A percentile compares a stretch with the other conserved stretches of the same genome.
These are phyloP conservation scores for Torulaspora franciscae DNA, from an alignment of 805 yeast species.

Conservation along the genomic window DNA sequence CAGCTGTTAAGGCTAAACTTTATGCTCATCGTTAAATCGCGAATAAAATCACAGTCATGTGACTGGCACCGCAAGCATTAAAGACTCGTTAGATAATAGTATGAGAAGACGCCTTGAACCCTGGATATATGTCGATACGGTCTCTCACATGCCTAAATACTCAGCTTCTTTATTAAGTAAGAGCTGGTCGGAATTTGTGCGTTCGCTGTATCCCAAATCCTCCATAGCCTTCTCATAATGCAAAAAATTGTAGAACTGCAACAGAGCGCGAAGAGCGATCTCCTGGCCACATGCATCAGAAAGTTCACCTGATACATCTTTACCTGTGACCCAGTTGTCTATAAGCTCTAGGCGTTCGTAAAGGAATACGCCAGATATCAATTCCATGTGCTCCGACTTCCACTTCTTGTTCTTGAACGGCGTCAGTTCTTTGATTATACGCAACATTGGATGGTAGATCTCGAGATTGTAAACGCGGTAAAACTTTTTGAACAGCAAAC, in stretches of 20 bases:
- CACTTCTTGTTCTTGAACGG: slow-evolving; percentile 93
- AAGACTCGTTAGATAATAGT: not conserved
- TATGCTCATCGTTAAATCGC: not conserved
- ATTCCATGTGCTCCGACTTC: slow-evolving; percentile 89
- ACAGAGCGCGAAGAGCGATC: slow-evolving; percentile 68
- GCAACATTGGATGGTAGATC: slow-evolving; percentile 64
- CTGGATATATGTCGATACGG: not conserved
- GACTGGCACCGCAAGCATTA: not conserved
- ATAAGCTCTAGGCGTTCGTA: slow-evolving; percentile 64
- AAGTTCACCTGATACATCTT: slow-evolving; percentile 69
- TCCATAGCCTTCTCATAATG: slow-evolving; percentile 51
- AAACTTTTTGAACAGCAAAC: slow-evolving; percentile 36
- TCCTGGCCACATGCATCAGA: slow-evolving; percentile 81
- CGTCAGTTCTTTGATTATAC: slow-evolving; percentile 68
- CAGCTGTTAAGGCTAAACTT: not conserved
- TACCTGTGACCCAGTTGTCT: slow-evolving; percentile 87
- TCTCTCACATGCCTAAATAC: slow-evolving; percentile 27
- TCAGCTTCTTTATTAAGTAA: slow-evolving; percentile 43
- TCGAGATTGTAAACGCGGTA: slow-evolving; percentile 55
- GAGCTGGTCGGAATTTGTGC: slow-evolving; percentile 30
- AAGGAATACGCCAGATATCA: slow-evolving; percentile 79
- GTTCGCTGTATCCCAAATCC: slow-evolving; percentile 49
- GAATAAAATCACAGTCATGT: not conserved
- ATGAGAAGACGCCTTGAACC: not conserved
- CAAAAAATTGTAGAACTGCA: slow-evolving; percentile 69